phyloP scores from a whole-genome alignment of 2,329 filamentous ascomycete genomes.

The Fusarium udum region DNA sequence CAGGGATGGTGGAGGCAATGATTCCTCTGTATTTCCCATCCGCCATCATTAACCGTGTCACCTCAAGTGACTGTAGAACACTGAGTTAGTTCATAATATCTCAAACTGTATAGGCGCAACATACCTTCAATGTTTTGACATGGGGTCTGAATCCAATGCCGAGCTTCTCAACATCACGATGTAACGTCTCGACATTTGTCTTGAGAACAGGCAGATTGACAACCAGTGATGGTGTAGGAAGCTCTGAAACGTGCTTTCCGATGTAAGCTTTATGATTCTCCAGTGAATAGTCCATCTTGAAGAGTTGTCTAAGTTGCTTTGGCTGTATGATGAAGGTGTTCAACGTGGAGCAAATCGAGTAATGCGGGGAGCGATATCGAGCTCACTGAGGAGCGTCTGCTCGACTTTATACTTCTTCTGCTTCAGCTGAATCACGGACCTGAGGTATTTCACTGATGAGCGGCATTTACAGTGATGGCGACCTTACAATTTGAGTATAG shows the following conservation, averaged over 20 bases:
- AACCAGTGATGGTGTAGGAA: conserved; percentile 53
- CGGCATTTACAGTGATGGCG: background rate
- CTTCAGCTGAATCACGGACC: background rate
- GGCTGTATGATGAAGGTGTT: background rate
- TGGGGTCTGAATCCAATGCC: conserved; percentile 53
- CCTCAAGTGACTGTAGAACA: conserved; percentile 46
- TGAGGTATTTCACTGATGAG: background rate
- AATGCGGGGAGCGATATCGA: background rate
- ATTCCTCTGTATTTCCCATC: conserved; percentile 50
- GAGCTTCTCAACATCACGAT: conserved; percentile 51
- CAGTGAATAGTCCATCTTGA: conserved; percentile 41
- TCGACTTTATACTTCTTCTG: background rate
- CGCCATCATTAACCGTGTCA: conserved; percentile 53
- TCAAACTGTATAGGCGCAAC: background rate
- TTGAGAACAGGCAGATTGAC: conserved; percentile 51
- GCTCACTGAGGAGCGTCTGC: background rate
- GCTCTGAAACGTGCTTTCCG: conserved; percentile 45
- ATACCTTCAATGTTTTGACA: conserved; percentile 57
- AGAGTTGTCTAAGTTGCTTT: background rate
- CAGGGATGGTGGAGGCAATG: conserved; percentile 53
- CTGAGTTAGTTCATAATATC: background rate
- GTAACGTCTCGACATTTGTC: conserved; percentile 49
- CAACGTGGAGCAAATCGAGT: background rate
- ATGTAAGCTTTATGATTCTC: conserved; percentile 49
- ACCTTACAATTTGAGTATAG: background rate